These are phyloP conservation scores for Monosporascus sp. DNA, from an alignment of 2,329 filamentous ascomycete genomes.

Conservation along the genomic window DNA sequence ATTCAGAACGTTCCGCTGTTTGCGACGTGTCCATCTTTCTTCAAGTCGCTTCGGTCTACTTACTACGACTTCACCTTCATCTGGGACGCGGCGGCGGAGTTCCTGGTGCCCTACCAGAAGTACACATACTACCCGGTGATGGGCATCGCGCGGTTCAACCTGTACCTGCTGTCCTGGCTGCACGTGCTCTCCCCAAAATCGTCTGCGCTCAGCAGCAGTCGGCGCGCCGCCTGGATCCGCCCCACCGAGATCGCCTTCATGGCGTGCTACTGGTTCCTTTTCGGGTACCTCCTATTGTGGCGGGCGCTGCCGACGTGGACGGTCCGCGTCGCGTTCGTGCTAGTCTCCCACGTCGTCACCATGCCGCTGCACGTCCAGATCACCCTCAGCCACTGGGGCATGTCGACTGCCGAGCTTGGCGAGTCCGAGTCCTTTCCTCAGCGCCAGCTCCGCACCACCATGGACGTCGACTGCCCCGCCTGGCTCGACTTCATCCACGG, in stretches of 20 bases:
- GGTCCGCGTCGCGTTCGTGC: slow-evolving; percentile 54
- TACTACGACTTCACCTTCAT: slow-evolving; percentile 62
- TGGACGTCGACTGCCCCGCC: slow-evolving; percentile 67
- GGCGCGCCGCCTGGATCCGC: slow-evolving; percentile 59
- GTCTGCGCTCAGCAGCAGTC: slow-evolving; percentile 47
- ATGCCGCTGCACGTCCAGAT: slow-evolving; percentile 68
- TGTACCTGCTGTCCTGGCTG: slow-evolving; percentile 62
- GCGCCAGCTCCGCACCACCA: slow-evolving; percentile 64
- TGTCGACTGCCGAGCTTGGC: slow-evolving; percentile 61
- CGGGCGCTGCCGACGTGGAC: slow-evolving; percentile 52
- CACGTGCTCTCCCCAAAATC: slow-evolving; percentile 55
- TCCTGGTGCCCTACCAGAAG: slow-evolving; percentile 55
- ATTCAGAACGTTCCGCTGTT: slow-evolving; percentile 66
- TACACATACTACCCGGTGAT: slow-evolving; percentile 67
- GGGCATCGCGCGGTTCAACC: slow-evolving; percentile 64
- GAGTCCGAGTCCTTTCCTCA: slow-evolving; percentile 62
- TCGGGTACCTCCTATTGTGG: slow-evolving; percentile 61
- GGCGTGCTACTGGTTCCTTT: slow-evolving; percentile 61
- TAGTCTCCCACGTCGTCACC: slow-evolving; percentile 60
- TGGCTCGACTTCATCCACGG: slow-evolving; percentile 71
- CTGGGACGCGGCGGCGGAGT: slow-evolving; percentile 56
- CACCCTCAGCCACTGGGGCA: slow-evolving; percentile 67
- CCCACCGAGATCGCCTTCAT: slow-evolving; percentile 60
- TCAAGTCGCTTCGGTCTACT: slow-evolving; percentile 55
- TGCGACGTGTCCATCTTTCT: slow-evolving; percentile 60